Base-by-base conservation (phyloP, 352 stramenopile species). In the Phytophthora niederhauseri region DNA sequence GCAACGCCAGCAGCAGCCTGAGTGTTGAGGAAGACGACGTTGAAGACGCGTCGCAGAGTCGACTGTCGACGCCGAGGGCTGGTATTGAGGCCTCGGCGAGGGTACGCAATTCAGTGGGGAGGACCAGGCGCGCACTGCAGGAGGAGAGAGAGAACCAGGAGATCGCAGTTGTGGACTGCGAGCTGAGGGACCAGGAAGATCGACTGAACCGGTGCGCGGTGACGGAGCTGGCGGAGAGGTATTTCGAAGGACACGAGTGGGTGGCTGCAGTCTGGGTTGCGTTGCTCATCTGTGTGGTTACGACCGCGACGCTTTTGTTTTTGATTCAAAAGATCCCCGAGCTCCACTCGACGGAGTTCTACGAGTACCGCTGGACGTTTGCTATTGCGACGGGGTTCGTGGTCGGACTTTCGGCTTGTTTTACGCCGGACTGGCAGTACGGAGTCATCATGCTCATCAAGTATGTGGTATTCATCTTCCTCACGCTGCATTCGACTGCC, bases 401-500 rank as follows among this genome's bases (percentile, higher is more conserved):
- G 58, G 64, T 71, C 7, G 64, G 54, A 11, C 55, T 87, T 8
- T 82, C 71, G 38, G 75, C 77, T 24, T 85, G 76, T 26, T 78
- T 82, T 46, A 66, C 75, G 51, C 79, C 79, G 22, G 72, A 84
- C 24, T 81, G 71, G 73, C 56, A 70, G n/a, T 82, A 85, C 50
- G 75, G 69, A 11, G 52, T 78, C 30, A 70, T 87, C 61, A 60
- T 81, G 51, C 68, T 81, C 36, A 59, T 75, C 28, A 69, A 83
- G 56, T 78, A 81, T 30, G 49, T 69, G 9, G 65, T 81, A 5
- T 87, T 87, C 58, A 76, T 71, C 17, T 62, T 82, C 36, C 72
- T 87, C 51, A 85, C 79, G 6, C 68, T 88, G 61, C 77, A 85
- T 57, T 85, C 77, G 31, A 87, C 68, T 24, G 70, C 71, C 26